A percentile compares a stretch with the other conserved stretches of the same genome.
phyloP scores from a whole-genome alignment of 305 asterid genomes.

The Solanum aculeatissimum region DNA sequence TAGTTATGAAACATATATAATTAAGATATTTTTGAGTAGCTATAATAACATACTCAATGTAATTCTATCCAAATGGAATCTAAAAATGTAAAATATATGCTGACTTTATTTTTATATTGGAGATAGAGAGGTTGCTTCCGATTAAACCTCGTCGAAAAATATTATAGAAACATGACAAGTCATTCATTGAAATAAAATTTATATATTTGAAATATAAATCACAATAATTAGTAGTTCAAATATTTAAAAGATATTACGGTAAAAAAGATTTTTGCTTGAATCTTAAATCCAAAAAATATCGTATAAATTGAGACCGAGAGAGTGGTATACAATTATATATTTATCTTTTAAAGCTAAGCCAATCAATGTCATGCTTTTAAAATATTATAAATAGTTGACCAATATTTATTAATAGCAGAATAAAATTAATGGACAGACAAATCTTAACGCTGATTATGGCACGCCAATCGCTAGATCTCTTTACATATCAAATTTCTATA shows the following conservation, averaged over 20 bases:
- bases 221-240: background rate
- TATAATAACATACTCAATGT: background rate
- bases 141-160: background rate
- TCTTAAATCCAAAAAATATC: accelerated
- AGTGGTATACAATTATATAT: background rate
- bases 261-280: background rate
- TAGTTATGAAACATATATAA: too few relatives aligned
- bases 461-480: background rate
- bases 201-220: too few relatives aligned
- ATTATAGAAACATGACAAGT: background rate
- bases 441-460: background rate
- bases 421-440: background rate
- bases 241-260: background rate
- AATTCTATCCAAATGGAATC: background rate
- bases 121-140: background rate
- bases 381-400: background rate
- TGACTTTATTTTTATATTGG: background rate
- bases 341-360: background rate
- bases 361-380: background rate
- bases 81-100: background rate
- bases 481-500: background rate
- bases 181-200: too few relatives aligned
- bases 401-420: background rate
- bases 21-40: too few relatives aligned
- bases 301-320: background rate